phyloP scores from a whole-genome alignment of 306 rosid genomes.

The Citrullus colocynthis region DNA sequence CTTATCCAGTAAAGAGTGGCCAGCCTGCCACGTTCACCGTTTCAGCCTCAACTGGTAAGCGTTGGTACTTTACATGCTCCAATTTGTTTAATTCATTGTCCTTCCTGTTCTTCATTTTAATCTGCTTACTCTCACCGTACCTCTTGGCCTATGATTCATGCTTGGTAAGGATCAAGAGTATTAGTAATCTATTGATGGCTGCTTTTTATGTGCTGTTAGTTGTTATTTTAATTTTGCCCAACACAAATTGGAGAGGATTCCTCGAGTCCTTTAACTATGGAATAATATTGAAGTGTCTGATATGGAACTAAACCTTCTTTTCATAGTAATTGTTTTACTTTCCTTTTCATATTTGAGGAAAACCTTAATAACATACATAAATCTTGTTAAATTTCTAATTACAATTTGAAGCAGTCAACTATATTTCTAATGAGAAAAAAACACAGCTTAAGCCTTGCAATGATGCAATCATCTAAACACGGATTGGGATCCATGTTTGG shows the following conservation, averaged over 20 bases:
- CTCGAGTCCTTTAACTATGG: not conserved
- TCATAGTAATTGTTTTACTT: not conserved
- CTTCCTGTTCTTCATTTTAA: not conserved
- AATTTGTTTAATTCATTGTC: not conserved
- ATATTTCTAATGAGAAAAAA: not conserved
- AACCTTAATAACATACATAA: not conserved
- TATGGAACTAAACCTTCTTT: not conserved
- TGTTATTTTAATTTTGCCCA: not conserved
- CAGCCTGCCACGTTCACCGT: constrained; percentile 58
- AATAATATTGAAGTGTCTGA: not conserved
- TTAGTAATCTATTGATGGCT: not conserved
- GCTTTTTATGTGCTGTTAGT: not conserved
- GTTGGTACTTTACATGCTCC: not conserved
- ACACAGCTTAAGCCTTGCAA: not conserved
- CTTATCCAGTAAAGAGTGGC: constrained; percentile 59
- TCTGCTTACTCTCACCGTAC: not conserved
- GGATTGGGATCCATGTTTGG: not conserved
- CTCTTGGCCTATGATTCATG: not conserved
- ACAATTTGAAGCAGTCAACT: not conserved
- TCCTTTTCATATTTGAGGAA: not conserved
- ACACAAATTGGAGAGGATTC: not conserved
- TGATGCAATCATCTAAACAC: not conserved
- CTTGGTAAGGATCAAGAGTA: not conserved
- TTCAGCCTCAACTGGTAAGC: constrained; percentile 59
- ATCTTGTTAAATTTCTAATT: not conserved